Base-by-base conservation (phyloP, 176 grass and related monocot species). In the Thinopyrum elongatum region DNA sequence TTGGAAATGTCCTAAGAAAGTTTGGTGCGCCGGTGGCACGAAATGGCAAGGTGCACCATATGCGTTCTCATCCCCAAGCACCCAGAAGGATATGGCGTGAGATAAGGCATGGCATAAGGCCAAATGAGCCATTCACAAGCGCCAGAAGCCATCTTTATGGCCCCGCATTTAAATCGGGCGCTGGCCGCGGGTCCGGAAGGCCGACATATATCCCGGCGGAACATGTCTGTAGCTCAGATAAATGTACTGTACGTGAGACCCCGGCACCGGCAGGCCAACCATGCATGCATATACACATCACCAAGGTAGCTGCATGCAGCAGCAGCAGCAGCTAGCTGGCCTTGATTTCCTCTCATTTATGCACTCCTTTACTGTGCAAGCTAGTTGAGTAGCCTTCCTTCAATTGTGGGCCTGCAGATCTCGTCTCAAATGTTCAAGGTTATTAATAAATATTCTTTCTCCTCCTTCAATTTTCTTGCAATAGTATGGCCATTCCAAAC, bases 281-380 rank as follows among this genome's bases (percentile, higher is more conserved):
- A 55, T 65, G 71, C 67, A 74, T 61, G 47, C 19, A 58, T 17
- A 33, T 30, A 10, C 28, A 47, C 26, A 78, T 51, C 36, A 62
- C 73, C 65, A 39, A 77, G 27, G 27, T 78, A 41, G 63, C 23
- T 61, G 70, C 41, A 74, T 73, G 71, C 16, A 29, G 81, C 57
- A 11, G 35, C 70, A 27, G 70, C 70, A 28, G 10, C 68, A 22
- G 41, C n/a, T 60, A 34, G 46, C 19, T 3, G 70, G 22, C 79
- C 71, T 86, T 55, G 30, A 73, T 83, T 86, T 90, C 73, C 84
- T 64, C 79, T 83, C 84, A 86, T 86, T 86, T 86, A 86, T 78
- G 42, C 31, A 13, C 4, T 74, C 57, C 22, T 71, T 83, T 38
- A 78, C 82, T 88, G 36, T 65, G 28, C 28, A 28, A 30, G 35